Evolutionary conservation across 2,329 filamentous ascomycete species (phyloP), one percentile per base, ranked within the genome.

Genomic region (Ophiocordyceps camponoti-floridani): DNA sequence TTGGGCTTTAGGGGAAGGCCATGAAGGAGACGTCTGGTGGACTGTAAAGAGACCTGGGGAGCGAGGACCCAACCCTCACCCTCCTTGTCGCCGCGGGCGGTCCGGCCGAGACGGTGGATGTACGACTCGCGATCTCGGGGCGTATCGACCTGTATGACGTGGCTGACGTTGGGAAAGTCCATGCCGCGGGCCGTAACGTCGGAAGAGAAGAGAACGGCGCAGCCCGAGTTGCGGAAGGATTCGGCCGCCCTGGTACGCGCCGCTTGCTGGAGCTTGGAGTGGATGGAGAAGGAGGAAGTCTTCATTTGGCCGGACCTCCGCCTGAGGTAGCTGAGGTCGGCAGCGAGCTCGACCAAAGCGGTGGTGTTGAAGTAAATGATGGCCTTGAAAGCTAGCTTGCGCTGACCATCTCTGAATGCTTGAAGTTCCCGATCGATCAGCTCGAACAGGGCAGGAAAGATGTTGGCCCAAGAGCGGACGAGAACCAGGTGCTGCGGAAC

Each of bases 281-380:
- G 88, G 47, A 98, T 89, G 51, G 79, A 70, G 52, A 65, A 65
- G 44, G 66, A 51, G 10, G 52, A 50, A 11, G 52, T 42, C 38
- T 47, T 51, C 45, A 62, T 50, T 12, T 75, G 53, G 19, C 66
- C 64, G 46, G 66, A 62, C 44, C 55, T 47, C 28, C 56, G 52
- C 18, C 53, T 53, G 19, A 60, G 51, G 43, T 77, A 63, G 30
- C 67, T 65, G 19, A 81, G 63, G 14, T 72, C 66, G 18, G 70
- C 65, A 19, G 77, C 76, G 42, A 87, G 66, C 46, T 79, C 69
- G 41, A 87, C 84, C 50, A 82, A 72, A 23, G 75, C 73, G 1
- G 83, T 93, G 19, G 82, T 85, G 54, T 84, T 84, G 59, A 89
- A 82, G 66, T 94, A 98, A 40, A 94, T 68, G 48, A 98, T 93